Evolutionary conservation across 2,329 filamentous ascomycete species (phyloP).

Genomic region (Talaromyces sp.): DNA sequence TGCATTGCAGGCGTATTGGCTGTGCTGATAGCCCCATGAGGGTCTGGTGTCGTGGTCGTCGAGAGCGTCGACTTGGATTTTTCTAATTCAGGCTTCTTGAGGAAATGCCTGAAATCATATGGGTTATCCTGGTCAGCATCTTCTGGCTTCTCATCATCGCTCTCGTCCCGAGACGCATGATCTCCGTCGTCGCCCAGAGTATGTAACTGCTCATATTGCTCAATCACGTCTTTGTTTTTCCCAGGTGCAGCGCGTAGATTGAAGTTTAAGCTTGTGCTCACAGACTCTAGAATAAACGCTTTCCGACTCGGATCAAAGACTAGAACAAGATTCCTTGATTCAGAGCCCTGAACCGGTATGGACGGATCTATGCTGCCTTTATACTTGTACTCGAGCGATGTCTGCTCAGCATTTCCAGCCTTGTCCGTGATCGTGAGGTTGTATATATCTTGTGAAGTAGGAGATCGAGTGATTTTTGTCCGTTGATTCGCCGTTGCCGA

Average conservation of each 20-base stretch:
- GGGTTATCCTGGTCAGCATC: constrained; percentile 45
- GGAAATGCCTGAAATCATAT: constrained; percentile 50
- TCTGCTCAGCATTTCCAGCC: constrained; percentile 37
- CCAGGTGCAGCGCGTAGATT: constrained; percentile 70
- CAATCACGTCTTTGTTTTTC: constrained; percentile 63
- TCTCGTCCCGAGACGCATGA: constrained; percentile 20
- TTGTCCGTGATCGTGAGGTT: constrained; percentile 43
- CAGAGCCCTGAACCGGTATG: constrained; percentile 25
- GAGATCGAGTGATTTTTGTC: constrained; percentile 35
- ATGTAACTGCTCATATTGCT: constrained; percentile 64
- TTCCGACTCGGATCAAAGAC: constrained; percentile 73
- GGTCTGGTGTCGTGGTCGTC: constrained; percentile 35
- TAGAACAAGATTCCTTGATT: constrained; percentile 48
- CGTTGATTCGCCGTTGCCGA: constrained; percentile 37
- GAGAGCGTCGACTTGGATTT: constrained; percentile 29
- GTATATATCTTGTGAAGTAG: constrained; percentile 35
- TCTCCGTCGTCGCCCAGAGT: constrained; percentile 36
- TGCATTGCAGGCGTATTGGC: constrained; percentile 34
- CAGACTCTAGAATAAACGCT: constrained; percentile 74
- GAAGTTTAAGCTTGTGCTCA: constrained; percentile 82
- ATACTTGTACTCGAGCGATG: constrained; percentile 38
- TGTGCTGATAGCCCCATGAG: constrained; percentile 30
- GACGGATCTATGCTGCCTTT: constrained; percentile 40
- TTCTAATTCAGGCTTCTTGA: constrained; percentile 39
- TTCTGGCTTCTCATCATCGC: constrained; percentile 38